Evolutionary conservation across 108 stramenopile species (phyloP).

Genomic region (Craspedostauros australis): DNA sequence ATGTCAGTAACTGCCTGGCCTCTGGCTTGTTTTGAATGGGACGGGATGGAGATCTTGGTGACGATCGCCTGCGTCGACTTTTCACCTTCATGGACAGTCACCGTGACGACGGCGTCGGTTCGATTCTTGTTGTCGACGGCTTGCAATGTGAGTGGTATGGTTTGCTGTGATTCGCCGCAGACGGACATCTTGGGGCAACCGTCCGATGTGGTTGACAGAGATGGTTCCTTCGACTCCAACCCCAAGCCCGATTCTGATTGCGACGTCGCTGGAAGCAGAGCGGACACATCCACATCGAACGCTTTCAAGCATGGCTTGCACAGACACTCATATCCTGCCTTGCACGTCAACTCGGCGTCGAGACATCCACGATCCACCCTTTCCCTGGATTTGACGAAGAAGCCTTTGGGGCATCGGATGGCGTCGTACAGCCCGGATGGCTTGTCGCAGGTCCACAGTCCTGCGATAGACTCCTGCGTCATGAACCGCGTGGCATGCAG

Average conservation of each 20-base stretch:
- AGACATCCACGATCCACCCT: slow-evolving; percentile 5
- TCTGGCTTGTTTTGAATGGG: no score
- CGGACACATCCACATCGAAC: slow-evolving; percentile 13
- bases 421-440: slow-evolving; percentile 5
- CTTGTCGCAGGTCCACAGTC: not conserved
- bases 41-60: not conserved
- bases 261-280: not conserved
- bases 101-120: not conserved
- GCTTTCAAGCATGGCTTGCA: slow-evolving; percentile 21
- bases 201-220: no score
- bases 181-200: slow-evolving; percentile 19
- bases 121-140: not conserved
- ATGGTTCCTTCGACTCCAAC: no score
- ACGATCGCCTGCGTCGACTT: not conserved
- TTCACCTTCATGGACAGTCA: not conserved
- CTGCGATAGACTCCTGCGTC: not conserved
- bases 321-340: slow-evolving; percentile 6
- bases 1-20: no score
- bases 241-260: no score
- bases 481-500: slow-evolving; percentile 12
- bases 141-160: not conserved
- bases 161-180: slow-evolving; percentile 8
- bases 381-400: not conserved
- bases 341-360: slow-evolving; percentile 1
- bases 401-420: slow-evolving; percentile 11